A percentile compares a stretch with the other conserved stretches of the same genome.
phyloP scores from a whole-genome alignment of 768 basidiomycete genomes.

The Rhizopogon roseolus region DNA sequence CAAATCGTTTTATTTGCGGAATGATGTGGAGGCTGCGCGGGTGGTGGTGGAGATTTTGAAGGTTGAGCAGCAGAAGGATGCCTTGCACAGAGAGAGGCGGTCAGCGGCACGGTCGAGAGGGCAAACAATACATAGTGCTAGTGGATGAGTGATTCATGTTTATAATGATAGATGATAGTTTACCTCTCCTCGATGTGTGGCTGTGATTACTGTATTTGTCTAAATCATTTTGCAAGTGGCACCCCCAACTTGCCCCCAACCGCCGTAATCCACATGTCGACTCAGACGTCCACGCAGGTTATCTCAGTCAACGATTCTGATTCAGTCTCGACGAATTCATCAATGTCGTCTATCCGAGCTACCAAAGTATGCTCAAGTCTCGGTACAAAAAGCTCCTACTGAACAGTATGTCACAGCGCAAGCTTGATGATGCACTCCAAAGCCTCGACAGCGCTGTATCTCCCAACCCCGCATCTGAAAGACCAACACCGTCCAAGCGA shows the following conservation, averaged over 20 bases:
- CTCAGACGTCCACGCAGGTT: background rate
- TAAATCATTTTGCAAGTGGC: background rate
- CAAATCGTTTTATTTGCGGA: conserved; percentile 52
- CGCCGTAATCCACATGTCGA: background rate
- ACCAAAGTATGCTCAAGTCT: conserved; percentile 37
- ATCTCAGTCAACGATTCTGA: conserved; percentile 10
- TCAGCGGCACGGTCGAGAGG: background rate
- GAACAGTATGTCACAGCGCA: conserved; percentile 44
- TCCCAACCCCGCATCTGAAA: conserved; percentile 26
- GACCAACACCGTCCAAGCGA: conserved; percentile 45
- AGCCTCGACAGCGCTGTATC: conserved; percentile 62
- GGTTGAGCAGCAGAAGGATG: conserved; percentile 24
- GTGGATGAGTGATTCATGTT: background rate
- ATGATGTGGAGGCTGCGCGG: conserved; percentile 50
- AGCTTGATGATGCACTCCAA: conserved; percentile 78
- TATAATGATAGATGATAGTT: background rate
- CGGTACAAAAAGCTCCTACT: background rate
- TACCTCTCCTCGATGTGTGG: background rate
- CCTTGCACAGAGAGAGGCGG: background rate
- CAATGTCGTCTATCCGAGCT: conserved; percentile 21
- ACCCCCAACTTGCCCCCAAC: background rate
- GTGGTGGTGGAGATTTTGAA: conserved; percentile 53
- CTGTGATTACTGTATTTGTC: background rate
- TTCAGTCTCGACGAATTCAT: conserved; percentile 5
- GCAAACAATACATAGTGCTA: background rate